Evolutionary conservation across 2,329 filamentous ascomycete species (phyloP).

Genomic region (Aspergillus puulaauensis): DNA sequence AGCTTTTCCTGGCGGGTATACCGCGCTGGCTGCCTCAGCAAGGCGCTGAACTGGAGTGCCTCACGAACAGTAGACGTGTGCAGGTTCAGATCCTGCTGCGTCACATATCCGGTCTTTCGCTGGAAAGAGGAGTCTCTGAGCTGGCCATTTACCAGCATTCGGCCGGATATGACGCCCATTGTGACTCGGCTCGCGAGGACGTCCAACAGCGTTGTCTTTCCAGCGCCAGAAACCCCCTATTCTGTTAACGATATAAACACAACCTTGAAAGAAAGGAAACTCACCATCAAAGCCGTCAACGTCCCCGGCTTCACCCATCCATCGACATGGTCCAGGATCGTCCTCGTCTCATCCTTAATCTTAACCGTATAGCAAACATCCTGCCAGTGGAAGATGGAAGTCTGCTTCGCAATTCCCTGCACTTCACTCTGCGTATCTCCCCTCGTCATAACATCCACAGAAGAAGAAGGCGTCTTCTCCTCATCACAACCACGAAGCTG

Average conservation of each 20-base stretch:
- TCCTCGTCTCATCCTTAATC: constrained; percentile 72
- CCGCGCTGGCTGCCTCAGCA: constrained; percentile 77
- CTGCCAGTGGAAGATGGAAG: constrained; percentile 81
- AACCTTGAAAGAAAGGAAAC: too few species aligned
- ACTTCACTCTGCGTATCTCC: too few species aligned
- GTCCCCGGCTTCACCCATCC: constrained; percentile 94
- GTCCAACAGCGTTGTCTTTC: constrained; percentile 88
- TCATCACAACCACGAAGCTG: too few species aligned
- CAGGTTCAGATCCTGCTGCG: constrained; percentile 89
- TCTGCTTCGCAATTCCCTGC: constrained; percentile 53
- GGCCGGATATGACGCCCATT: constrained; percentile 83
- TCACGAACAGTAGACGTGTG: constrained; percentile 84
- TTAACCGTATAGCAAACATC: constrained; percentile 79
- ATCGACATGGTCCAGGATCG: constrained; percentile 80
- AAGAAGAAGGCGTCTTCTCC: too few species aligned
- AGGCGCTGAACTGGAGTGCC: constrained; percentile 79
- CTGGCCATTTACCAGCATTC: constrained; percentile 76
- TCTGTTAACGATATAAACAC: too few species aligned
- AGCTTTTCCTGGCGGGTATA: constrained; percentile 75
- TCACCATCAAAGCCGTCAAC: constrained; percentile 75
- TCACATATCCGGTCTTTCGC: constrained; percentile 86
- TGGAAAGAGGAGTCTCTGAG: constrained; percentile 80
- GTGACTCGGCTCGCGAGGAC: constrained; percentile 81
- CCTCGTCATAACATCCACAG: too few species aligned
- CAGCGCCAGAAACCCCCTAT: constrained; percentile 76